Evolutionary conservation across 1,284 basidiomycete genomes (phyloP).

Genomic region (Pisolithus thermaeus): DNA sequence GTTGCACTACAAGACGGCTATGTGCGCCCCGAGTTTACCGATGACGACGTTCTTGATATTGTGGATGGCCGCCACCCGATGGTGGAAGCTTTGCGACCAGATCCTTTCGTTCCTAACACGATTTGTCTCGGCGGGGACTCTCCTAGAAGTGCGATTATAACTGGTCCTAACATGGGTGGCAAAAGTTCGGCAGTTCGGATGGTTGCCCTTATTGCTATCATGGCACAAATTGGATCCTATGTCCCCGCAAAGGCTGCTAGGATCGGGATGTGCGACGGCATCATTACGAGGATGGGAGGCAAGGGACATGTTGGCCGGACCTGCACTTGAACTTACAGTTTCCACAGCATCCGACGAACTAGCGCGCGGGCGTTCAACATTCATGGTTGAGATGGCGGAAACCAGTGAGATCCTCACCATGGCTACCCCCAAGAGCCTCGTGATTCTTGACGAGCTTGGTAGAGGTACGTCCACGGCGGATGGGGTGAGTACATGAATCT

Average conservation of each 20-base stretch:
- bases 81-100: conserved; percentile 69
- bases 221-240: conserved; percentile 69
- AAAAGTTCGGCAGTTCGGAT: conserved; percentile 77
- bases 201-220: conserved; percentile 68
- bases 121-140: conserved; percentile 49
- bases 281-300: conserved; percentile 86
- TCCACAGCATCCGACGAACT: conserved; percentile 78
- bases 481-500: conserved; percentile 47
- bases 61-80: conserved; percentile 76
- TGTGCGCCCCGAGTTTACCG: conserved; percentile 58
- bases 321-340: conserved; percentile 6
- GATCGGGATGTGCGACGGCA: conserved; percentile 76
- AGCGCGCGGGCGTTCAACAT: conserved; percentile 80
- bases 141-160: conserved; percentile 70
- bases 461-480: conserved; percentile 83
- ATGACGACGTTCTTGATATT: conserved; percentile 58
- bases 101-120: conserved; percentile 79
- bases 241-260: conserved; percentile 71
- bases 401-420: conserved; percentile 84
- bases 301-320: conserved; percentile 15
- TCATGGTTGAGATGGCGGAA: conserved; percentile 95
- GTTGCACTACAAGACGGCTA: conserved; percentile 74
- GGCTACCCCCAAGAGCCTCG: conserved; percentile 68
- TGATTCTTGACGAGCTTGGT: conserved; percentile 85
- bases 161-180: conserved; percentile 78